phyloP scores from a whole-genome alignment of 2,329 filamentous ascomycete species.

The Penicillium sp. region DNA sequence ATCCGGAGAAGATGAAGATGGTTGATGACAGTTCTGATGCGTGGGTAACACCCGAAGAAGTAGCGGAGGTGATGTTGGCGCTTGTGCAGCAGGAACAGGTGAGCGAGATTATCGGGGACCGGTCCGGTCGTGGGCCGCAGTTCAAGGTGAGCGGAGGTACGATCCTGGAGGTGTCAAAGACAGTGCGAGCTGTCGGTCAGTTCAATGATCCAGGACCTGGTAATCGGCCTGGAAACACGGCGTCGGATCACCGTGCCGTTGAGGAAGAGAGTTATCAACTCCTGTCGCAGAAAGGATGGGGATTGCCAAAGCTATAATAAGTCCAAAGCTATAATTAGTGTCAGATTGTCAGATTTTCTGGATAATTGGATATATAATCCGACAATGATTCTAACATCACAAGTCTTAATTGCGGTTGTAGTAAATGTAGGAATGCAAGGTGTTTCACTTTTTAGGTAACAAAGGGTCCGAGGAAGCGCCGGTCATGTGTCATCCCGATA shows the following conservation, averaged over 20 bases:
- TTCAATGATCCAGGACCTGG: constrained; percentile 49
- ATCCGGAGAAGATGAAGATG: constrained; percentile 51
- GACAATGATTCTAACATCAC: neutral
- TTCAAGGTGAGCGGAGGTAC: constrained; percentile 41
- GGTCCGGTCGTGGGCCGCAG: constrained; percentile 22
- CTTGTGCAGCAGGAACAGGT: constrained; percentile 45
- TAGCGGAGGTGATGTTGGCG: constrained; percentile 51
- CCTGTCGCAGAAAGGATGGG: constrained; percentile 45
- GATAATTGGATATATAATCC: neutral
- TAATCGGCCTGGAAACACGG: constrained; percentile 40
- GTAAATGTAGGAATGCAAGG: neutral
- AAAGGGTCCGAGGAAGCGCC: neutral
- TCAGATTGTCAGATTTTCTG: neutral
- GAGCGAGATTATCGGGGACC: constrained; percentile 29
- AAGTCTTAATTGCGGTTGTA: neutral
- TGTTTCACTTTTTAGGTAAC: neutral
- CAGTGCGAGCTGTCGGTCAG: constrained; percentile 43
- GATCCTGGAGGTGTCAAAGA: constrained; percentile 50
- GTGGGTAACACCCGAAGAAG: constrained; percentile 55
- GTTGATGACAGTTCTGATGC: constrained; percentile 42
- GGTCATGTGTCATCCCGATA: constrained; percentile 7
- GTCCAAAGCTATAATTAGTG: constrained; percentile 20
- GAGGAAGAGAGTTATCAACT: constrained; percentile 45
- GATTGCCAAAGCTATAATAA: constrained; percentile 27
- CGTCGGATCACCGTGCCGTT: constrained; percentile 35